These are phyloP conservation scores for Ehretia macrophylla DNA, from an alignment of 257 asterid species.

Conservation along the genomic window DNA sequence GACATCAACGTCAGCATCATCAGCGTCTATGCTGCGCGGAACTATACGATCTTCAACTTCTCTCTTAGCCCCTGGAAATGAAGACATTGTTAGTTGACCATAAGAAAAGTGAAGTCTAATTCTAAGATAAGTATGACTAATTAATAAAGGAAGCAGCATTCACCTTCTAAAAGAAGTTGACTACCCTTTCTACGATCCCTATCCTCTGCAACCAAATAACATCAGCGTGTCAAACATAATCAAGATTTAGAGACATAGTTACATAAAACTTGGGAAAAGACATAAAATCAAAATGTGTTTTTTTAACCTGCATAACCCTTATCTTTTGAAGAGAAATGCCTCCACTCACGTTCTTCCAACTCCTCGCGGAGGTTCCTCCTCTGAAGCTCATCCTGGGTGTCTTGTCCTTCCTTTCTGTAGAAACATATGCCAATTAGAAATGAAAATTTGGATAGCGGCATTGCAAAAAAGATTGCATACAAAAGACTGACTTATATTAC, in stretches of 20 bases:
- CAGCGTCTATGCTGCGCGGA: constrained; percentile 82
- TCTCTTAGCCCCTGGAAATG: constrained; percentile 60
- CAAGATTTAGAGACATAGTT: not conserved
- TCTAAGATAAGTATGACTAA: not conserved
- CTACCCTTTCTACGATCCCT: constrained; percentile 82
- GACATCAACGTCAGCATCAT: constrained; percentile 66
- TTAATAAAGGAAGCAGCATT: constrained; percentile 11
- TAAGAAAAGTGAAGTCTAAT: not conserved
- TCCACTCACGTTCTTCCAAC: constrained; percentile 74
- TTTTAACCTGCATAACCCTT: constrained; percentile 18
- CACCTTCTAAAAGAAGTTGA: constrained; percentile 86
- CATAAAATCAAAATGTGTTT: not conserved
- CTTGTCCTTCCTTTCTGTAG: constrained; percentile 78
- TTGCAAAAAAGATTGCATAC: too few relatives aligned
- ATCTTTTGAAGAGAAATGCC: constrained; percentile 73
- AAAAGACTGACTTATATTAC: too few relatives aligned
- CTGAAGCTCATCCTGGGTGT: constrained; percentile 71
- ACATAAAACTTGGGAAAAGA: not conserved
- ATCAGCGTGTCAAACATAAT: not conserved
- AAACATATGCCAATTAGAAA: not conserved
- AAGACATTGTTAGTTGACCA: not conserved
- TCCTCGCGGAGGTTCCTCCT: constrained; percentile 74
- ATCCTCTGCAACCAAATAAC: constrained; percentile 55
- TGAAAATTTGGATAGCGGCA: too few relatives aligned
- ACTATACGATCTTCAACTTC: constrained; percentile 71